A percentile compares a stretch with the other conserved stretches of the same genome.
phyloP scores from a whole-genome alignment of 306 rosid species.

The Amphicarpaea edgeworthii region DNA sequence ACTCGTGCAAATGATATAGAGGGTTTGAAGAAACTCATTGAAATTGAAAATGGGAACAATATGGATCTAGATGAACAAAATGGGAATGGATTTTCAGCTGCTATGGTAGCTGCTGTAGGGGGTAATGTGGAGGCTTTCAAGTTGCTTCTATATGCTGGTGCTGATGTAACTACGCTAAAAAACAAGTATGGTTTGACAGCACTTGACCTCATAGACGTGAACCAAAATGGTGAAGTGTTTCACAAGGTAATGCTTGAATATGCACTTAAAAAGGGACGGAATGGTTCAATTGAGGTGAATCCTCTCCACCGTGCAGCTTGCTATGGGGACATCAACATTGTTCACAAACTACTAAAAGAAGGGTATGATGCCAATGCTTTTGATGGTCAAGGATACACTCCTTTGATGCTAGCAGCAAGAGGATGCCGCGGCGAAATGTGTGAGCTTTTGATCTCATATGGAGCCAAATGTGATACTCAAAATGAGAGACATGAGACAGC shows the following conservation, averaged over 20 bases:
- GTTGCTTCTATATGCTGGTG: constrained; percentile 63
- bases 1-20: constrained; percentile 52
- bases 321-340: constrained; percentile 49
- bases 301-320: constrained; percentile 59
- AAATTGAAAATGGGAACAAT: constrained; percentile 36
- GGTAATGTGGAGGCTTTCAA: constrained; percentile 58
- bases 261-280: constrained; percentile 39
- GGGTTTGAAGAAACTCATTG: constrained; percentile 58
- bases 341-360: constrained; percentile 40
- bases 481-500: constrained; percentile 62
- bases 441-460: constrained; percentile 58
- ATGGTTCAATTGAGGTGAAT: constrained; percentile 30
- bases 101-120: constrained; percentile 58
- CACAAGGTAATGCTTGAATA: constrained; percentile 54
- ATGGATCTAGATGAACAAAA: constrained; percentile 61
- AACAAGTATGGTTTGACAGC: constrained; percentile 60
- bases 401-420: constrained; percentile 75
- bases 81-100: constrained; percentile 67
- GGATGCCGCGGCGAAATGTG: constrained; percentile 52
- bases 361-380: constrained; percentile 56
- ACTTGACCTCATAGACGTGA: constrained; percentile 47
- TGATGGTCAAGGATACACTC: constrained; percentile 59
- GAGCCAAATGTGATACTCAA: constrained; percentile 57
- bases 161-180: constrained; percentile 52
- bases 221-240: constrained; percentile 49